A percentile compares a stretch with the other conserved stretches of the same genome.
Evolutionary conservation across 2,329 filamentous ascomycete species (phyloP).

Genomic region (Exophiala calicioides): DNA sequence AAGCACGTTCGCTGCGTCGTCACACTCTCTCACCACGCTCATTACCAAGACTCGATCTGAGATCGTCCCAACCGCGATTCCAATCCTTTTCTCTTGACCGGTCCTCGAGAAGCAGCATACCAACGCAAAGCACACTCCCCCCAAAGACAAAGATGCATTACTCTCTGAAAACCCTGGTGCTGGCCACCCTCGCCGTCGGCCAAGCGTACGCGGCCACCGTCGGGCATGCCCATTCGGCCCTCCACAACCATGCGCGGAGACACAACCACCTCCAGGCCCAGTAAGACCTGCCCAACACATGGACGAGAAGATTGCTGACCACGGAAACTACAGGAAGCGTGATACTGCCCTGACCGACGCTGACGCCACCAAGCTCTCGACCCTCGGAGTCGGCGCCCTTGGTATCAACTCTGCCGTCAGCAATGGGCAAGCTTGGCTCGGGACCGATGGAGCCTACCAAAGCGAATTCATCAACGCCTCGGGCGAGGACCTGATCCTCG

Average conservation of each 20-base stretch:
- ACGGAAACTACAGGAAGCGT: conserved; percentile 23
- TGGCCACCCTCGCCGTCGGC: conserved; percentile 30
- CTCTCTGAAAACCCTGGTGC: conserved; percentile 30
- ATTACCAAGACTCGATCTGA: conserved; percentile 27
- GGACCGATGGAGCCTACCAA: conserved; percentile 26
- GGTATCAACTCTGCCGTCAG: conserved; percentile 26
- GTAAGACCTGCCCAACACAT: conserved; percentile 6
- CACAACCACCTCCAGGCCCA: conserved; percentile 20
- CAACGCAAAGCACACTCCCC: conserved; percentile 12
- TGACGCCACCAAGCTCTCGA: conserved; percentile 20
- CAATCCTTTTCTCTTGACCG: conserved; percentile 23
- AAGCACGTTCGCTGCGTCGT: conserved; percentile 18
- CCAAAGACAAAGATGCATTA: conserved; percentile 29
- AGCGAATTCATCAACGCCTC: conserved; percentile 29
- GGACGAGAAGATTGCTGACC: conserved; percentile 17
- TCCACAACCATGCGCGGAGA: conserved; percentile 26
- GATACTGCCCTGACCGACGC: conserved; percentile 21
- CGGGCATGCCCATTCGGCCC: conserved; percentile 13
- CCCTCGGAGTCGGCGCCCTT: conserved; percentile 21
- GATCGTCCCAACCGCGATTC: conserved; percentile 24
- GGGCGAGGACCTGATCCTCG: conserved; percentile 30
- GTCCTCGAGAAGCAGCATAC: conserved; percentile 16
- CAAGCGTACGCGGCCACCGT: conserved; percentile 28
- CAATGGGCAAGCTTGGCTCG: conserved; percentile 26
- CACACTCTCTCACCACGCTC: conserved; percentile 13